These are phyloP conservation scores for Bruguiera hainesii DNA, from an alignment of 441 rosid genomes.

Conservation along the genomic window DNA sequence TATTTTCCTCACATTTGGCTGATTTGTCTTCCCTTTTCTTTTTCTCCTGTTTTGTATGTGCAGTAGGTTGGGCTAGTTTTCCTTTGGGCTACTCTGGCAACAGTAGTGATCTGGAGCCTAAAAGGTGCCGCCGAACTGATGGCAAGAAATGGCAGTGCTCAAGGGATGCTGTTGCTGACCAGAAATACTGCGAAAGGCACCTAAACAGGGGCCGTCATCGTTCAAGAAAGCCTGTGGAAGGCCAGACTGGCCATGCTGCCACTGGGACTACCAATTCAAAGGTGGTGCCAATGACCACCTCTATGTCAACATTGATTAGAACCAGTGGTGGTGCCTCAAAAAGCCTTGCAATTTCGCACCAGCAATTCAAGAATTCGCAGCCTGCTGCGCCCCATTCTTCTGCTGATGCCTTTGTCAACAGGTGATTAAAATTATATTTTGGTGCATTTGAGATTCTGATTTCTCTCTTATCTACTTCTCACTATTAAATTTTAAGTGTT, in stretches of 20 bases:
- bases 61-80: constrained; percentile 66
- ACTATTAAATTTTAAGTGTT: no score
- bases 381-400: constrained; percentile 28
- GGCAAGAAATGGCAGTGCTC: constrained; percentile 97
- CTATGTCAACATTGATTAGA: constrained; percentile 25
- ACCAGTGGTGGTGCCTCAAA: constrained; percentile 32
- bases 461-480: constrained; percentile 1
- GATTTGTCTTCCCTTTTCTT: neutral
- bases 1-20: neutral
- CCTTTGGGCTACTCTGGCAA: constrained; percentile 50
- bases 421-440: constrained; percentile 24
- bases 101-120: constrained; percentile 61
- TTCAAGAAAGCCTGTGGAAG: constrained; percentile 96
- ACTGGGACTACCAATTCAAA: constrained; percentile 33
- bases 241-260: constrained; percentile 56
- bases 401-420: constrained; percentile 31
- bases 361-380: constrained; percentile 34
- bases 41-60: neutral
- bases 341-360: constrained; percentile 34
- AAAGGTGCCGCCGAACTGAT: constrained; percentile 81
- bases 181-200: constrained; percentile 83
- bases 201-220: constrained; percentile 86
- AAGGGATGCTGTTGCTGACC: constrained; percentile 68
- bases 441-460: constrained; percentile 1
- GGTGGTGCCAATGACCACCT: constrained; percentile 32